Evolutionary conservation across 345 rosid species (phyloP).

Genomic region (Eucalyptus marginata): DNA sequence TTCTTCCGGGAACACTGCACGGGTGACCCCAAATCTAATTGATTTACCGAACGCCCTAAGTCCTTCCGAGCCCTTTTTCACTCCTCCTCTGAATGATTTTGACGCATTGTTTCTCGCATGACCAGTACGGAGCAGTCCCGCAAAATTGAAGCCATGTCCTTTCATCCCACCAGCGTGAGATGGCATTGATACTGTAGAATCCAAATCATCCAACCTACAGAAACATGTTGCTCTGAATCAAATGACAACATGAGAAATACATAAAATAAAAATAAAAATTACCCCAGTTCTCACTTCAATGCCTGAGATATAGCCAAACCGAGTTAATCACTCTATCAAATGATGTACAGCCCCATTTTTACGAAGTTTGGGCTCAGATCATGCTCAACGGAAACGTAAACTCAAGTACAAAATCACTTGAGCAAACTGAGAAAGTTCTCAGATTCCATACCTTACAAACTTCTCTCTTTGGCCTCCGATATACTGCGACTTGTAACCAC

Average conservation of each 20-base stretch:
- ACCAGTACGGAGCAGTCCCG: slow-evolving; percentile 11
- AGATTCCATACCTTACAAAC: slow-evolving; percentile 45
- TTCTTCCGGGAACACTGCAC: slow-evolving; percentile 70
- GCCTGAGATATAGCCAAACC: background rate
- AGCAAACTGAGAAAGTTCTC: background rate
- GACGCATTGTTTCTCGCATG: slow-evolving; percentile 27
- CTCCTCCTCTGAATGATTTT: slow-evolving; percentile 40
- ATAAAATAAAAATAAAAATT: no score
- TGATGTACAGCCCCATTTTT: background rate
- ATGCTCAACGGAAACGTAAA: background rate
- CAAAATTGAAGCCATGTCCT: slow-evolving; percentile 21
- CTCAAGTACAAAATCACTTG: background rate
- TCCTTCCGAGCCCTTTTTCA: slow-evolving; percentile 52
- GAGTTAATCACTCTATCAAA: background rate
- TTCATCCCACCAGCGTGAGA: slow-evolving; percentile 22
- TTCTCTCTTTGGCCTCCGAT: slow-evolving; percentile 71
- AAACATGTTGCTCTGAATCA: background rate
- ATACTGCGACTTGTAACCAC: slow-evolving; percentile 62
- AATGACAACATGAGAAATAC: background rate
- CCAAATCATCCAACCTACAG: slow-evolving; percentile 64
- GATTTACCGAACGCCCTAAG: slow-evolving; percentile 43
- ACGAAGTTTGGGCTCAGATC: background rate
- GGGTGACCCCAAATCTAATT: slow-evolving; percentile 32
- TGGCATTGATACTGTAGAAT: slow-evolving; percentile 40
- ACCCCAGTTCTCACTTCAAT: background rate